Conservation (phyloP, 2,329 filamentous ascomycete species). For the Ustulina deusta region DNA sequence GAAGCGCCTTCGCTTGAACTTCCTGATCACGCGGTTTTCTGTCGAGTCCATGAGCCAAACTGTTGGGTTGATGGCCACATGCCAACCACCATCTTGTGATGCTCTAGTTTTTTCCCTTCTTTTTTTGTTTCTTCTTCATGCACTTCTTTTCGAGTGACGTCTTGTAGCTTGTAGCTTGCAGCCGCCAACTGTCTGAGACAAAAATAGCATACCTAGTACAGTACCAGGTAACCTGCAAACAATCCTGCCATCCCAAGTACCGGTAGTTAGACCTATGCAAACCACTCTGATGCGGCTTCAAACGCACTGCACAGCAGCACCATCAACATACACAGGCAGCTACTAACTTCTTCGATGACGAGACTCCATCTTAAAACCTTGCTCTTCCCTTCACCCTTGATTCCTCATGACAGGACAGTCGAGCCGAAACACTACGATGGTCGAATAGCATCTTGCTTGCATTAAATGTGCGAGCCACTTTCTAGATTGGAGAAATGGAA, state of each 20-base stretch:
- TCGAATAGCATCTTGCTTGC: background rate
- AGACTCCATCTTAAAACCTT: background rate
- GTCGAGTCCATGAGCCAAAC: background rate
- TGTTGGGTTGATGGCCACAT: background rate
- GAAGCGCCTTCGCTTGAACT: background rate
- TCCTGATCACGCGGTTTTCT: background rate
- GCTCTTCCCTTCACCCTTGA: no score
- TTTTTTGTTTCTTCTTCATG: background rate
- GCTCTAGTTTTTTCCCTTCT: background rate
- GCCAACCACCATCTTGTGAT: slow-evolving; percentile 3
- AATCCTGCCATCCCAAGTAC: background rate
- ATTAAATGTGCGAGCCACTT: no score
- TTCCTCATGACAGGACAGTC: no score
- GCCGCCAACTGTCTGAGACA: background rate
- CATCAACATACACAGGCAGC: background rate
- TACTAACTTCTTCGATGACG: background rate
- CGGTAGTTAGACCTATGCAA: background rate
- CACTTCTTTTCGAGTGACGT: background rate
- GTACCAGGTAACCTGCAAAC: no score
- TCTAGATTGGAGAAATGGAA: no score
- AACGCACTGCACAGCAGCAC: no score
- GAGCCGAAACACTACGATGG: no score
- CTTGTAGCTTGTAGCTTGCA: background rate
- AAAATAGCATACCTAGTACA: slow-evolving; percentile 1
- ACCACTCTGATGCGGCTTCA: background rate